Percentiles rank a stretch among this genome's conserved stretches.
Conservation (phyloP, 805 yeast species). For the Saturnispora quitensis region DNA sequence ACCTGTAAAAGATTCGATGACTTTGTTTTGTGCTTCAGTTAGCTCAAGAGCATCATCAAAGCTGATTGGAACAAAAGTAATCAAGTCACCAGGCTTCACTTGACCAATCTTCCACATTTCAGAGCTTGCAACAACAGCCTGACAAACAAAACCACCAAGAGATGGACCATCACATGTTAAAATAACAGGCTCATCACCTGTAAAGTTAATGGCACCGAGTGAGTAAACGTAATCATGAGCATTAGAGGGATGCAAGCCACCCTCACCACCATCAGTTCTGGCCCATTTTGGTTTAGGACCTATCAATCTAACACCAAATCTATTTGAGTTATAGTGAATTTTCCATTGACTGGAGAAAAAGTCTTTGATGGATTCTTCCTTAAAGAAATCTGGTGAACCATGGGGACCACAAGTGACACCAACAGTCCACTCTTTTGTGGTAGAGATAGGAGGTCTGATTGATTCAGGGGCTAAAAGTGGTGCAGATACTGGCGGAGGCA, state of each 20-base stretch:
- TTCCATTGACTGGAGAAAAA: slow-evolving; percentile 82
- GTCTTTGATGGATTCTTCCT: slow-evolving; percentile 58
- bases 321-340: slow-evolving; percentile 92
- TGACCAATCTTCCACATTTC: slow-evolving; percentile 99
- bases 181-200: slow-evolving; percentile 98
- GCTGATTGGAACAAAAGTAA: slow-evolving; percentile 70
- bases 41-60: slow-evolving; percentile 59
- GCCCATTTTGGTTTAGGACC: slow-evolving; percentile 99
- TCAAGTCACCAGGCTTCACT: slow-evolving; percentile 86
- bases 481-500: slow-evolving; percentile 63
- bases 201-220: slow-evolving; percentile 91
- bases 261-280: slow-evolving; percentile 92
- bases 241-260: slow-evolving; percentile 97
- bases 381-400: slow-evolving; percentile 94
- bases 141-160: slow-evolving; percentile 94
- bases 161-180: slow-evolving; percentile 97
- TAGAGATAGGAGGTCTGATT: slow-evolving; percentile 44
- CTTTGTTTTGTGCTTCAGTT: slow-evolving; percentile 50
- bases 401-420: slow-evolving; percentile 97
- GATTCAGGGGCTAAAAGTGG: slow-evolving; percentile 51
- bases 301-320: slow-evolving; percentile 89
- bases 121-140: slow-evolving; percentile 90
- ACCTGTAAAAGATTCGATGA: slow-evolving; percentile 40
- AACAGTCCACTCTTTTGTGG: slow-evolving; percentile 60
- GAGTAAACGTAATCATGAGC: slow-evolving; percentile 97